These are phyloP conservation scores for Castanopsis chinensis DNA, from an alignment of 306 rosid genomes.

Conservation along the genomic window DNA sequence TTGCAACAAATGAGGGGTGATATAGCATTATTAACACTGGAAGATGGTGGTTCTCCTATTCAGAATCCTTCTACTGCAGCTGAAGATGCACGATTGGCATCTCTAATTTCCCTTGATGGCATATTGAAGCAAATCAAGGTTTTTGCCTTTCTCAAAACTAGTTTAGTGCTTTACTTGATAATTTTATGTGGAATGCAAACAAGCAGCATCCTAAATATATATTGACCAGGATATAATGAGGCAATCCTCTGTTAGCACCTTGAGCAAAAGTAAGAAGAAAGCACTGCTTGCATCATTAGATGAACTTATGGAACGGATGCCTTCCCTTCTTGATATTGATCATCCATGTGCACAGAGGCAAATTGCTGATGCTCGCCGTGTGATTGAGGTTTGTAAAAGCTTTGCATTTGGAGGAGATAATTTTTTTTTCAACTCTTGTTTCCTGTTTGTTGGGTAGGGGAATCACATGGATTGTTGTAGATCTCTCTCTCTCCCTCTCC, in stretches of 20 bases:
- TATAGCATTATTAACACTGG: conserved; percentile 71
- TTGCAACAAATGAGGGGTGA: conserved; percentile 94
- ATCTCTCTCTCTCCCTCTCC: too few species aligned
- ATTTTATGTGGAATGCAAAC: conserved; percentile 4
- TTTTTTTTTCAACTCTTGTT: neutral
- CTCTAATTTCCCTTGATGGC: conserved; percentile 92
- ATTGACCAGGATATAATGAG: conserved; percentile 63
- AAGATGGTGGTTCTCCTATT: conserved; percentile 73
- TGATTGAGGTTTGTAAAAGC: conserved; percentile 64
- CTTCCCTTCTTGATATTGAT: conserved; percentile 90
- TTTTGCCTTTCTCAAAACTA: conserved; percentile 16
- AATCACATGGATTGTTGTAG: neutral
- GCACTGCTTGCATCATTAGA: conserved; percentile 64
- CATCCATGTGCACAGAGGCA: conserved; percentile 89
- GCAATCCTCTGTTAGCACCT: conserved; percentile 57
- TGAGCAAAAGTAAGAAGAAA: conserved; percentile 80
- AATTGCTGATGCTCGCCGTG: conserved; percentile 59
- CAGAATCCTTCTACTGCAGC: conserved; percentile 91
- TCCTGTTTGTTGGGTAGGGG: conserved; percentile 2
- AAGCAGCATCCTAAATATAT: conserved; percentile 17
- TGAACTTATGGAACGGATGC: conserved; percentile 81
- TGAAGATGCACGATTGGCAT: conserved; percentile 93
- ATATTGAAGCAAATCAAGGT: conserved; percentile 94
- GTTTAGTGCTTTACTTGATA: conserved; percentile 9
- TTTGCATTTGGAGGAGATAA: neutral